phyloP scores from a whole-genome alignment of 192 early-diverging fungal species.

The Helicostylum pulchrum region DNA sequence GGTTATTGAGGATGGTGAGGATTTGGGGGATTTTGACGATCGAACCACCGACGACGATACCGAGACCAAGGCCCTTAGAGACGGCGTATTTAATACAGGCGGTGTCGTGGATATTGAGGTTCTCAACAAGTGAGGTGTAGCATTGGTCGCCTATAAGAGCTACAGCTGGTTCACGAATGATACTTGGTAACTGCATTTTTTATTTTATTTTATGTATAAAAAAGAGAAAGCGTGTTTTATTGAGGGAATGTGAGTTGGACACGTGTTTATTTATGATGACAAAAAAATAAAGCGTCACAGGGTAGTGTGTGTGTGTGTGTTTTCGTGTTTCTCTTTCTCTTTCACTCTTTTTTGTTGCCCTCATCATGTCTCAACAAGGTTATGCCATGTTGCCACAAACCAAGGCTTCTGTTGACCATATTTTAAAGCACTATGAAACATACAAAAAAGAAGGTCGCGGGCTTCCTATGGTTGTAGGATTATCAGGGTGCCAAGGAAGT shows the following conservation, averaged over 20 bases:
- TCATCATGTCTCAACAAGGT: constrained; percentile 14
- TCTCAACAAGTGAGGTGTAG: constrained; percentile 67
- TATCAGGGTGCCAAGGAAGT: constrained; percentile 79
- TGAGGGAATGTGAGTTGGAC: too few relatives aligned
- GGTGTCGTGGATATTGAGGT: constrained; percentile 63
- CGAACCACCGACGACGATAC: constrained; percentile 91
- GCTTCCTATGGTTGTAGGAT: constrained; percentile 60
- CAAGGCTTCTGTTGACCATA: constrained; percentile 28
- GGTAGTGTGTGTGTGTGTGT: neutral
- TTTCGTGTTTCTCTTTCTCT: neutral
- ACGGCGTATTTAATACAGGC: constrained; percentile 78
- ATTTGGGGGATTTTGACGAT: constrained; percentile 97
- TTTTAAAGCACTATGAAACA: constrained; percentile 26
- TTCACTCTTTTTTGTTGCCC: neutral
- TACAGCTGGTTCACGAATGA: constrained; percentile 60
- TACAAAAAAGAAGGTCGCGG: neutral
- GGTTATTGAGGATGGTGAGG: constrained; percentile 73
- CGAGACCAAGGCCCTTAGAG: constrained; percentile 89
- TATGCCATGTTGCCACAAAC: constrained; percentile 32
- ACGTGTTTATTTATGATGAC: too few relatives aligned
- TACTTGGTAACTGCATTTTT: constrained; percentile 51
- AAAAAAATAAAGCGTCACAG: neutral
- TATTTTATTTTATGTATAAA: constrained; percentile 1
- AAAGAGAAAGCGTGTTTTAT: neutral
- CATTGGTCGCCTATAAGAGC: constrained; percentile 83